Evolutionary conservation across 2,329 filamentous ascomycete species (phyloP), one percentile per base, ranked within the genome.

Genomic region (Beauveria sp.): DNA sequence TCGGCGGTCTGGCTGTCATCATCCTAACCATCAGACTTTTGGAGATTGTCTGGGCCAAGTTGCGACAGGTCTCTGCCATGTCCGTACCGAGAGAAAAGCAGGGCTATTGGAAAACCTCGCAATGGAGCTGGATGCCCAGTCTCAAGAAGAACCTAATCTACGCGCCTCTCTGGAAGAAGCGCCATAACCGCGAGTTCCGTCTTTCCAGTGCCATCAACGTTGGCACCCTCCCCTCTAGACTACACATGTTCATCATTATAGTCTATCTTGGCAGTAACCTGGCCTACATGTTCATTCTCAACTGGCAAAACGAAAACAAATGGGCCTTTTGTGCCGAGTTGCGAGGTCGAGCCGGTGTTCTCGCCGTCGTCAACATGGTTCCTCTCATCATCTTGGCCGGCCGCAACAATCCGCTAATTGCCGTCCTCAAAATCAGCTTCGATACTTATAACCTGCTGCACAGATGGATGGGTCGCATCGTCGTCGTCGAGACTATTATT

Each of bases 331-430:
- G 90, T 51, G 93, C 93, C 26, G 89, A 96, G 71, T 80, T 97
- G 49, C 88, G 95, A 68, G 93, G 93, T 43, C 86, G 95, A 62
- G 89, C 90, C 7, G 95, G 95, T 60, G 89, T 88, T 9, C 82
- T 99, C 65, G 87, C 93, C 5, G 81, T 92, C 12, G 83, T 96
- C 69, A 99, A 97, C 77, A 90, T 98, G 85, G 85, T 99, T 38
- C 93, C 95, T 5, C 85, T 97, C 34, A 83, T 98, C 69, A 84
- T 98, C 66, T 84, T 98, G 62, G 92, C 93, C 14, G 87, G 91
- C 42, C 89, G 95, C 71, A 98, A 98, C 79, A 99, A 98, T 76
- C 91, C 91, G 9, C 80, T 97, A 54, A 97, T 98, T 70, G 74
- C 80, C 3, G 74, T 96, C 40, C 82, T 98, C 62, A 85, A 88